A percentile compares a stretch with the other conserved stretches of the same genome.
Conservation (phyloP, 139 green algal genomes). For the Chlorella vulgaris region DNA sequence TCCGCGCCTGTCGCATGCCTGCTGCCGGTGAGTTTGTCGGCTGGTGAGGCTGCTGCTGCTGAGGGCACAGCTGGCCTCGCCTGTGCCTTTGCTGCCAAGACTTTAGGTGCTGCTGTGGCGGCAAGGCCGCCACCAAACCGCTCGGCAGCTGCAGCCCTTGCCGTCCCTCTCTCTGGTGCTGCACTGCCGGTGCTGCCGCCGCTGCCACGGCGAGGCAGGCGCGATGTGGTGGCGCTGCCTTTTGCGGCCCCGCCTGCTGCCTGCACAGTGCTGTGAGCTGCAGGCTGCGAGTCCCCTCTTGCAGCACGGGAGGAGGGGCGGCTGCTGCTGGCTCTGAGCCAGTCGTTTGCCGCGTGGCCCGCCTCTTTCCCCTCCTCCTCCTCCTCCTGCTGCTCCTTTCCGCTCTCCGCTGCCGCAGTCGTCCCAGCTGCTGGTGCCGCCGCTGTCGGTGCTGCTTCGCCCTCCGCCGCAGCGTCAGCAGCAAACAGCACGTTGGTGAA, state of each 20-base stretch:
- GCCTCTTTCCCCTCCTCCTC: neutral
- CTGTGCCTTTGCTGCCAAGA: neutral
- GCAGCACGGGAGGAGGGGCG: neutral
- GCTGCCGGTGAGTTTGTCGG: neutral
- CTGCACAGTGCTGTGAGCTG: neutral
- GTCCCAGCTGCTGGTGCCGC: too few relatives aligned
- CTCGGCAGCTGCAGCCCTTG: neutral
- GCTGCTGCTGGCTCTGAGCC: slow-evolving; percentile 1
- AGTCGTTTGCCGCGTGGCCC: neutral
- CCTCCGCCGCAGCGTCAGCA: neutral
- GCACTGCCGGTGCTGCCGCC: neutral
- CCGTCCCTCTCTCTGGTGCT: neutral
- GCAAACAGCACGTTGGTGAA: slow-evolving; percentile 25
- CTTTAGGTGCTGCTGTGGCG: neutral
- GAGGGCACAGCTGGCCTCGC: neutral
- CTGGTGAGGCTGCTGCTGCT: neutral
- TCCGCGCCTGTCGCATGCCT: too few relatives aligned
- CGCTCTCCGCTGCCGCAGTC: neutral
- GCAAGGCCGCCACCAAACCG: neutral
- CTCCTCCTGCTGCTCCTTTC: neutral
- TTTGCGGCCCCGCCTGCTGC: neutral
- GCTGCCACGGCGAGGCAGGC: neutral
- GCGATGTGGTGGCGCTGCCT: neutral
- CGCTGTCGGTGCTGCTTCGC: too few relatives aligned
- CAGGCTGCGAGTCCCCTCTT: neutral